Evolutionary conservation across 2,329 filamentous ascomycete genomes (phyloP).

Genomic region (Dothidotthia symphoricarpi): DNA sequence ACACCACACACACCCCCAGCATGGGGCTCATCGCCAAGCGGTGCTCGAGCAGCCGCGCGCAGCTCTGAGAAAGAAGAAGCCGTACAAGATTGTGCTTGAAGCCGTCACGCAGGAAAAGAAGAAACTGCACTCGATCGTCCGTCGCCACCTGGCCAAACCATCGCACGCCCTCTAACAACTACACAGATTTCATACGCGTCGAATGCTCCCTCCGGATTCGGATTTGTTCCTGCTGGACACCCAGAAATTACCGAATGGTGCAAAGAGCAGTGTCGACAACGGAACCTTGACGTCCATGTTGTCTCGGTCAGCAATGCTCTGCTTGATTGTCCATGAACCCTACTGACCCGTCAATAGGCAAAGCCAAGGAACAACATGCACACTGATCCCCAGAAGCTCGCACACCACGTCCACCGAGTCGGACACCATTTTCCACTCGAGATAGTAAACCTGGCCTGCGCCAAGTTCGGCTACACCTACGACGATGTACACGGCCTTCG

Average conservation of each 20-base stretch:
- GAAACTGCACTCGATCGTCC: constrained; percentile 54
- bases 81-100: constrained; percentile 60
- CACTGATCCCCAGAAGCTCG: constrained; percentile 52
- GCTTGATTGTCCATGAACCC: not conserved
- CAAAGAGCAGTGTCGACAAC: constrained; percentile 59
- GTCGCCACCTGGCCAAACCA: constrained; percentile 21
- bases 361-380: constrained; percentile 52
- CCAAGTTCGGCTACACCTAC: constrained; percentile 45
- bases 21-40: constrained; percentile 16
- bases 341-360: constrained; percentile 26
- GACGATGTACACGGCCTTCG: constrained; percentile 21
- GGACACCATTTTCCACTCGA: constrained; percentile 62
- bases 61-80: constrained; percentile 41
- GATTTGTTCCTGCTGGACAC: constrained; percentile 60
- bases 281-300: constrained; percentile 55
- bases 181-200: constrained; percentile 55
- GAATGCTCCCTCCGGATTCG: constrained; percentile 59
- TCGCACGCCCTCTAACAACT: constrained; percentile 32
- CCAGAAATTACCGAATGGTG: constrained; percentile 57
- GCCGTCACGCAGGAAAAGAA: constrained; percentile 60
- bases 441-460: constrained; percentile 59
- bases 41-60: constrained; percentile 25
- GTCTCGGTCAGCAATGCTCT: constrained; percentile 56
- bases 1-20: constrained; percentile 22
- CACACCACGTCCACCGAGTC: constrained; percentile 60